Percentiles rank a stretch among this genome's conserved stretches.
Conservation (phyloP, 495 filamentous ascomycete species). For the Immersiella caudata region DNA sequence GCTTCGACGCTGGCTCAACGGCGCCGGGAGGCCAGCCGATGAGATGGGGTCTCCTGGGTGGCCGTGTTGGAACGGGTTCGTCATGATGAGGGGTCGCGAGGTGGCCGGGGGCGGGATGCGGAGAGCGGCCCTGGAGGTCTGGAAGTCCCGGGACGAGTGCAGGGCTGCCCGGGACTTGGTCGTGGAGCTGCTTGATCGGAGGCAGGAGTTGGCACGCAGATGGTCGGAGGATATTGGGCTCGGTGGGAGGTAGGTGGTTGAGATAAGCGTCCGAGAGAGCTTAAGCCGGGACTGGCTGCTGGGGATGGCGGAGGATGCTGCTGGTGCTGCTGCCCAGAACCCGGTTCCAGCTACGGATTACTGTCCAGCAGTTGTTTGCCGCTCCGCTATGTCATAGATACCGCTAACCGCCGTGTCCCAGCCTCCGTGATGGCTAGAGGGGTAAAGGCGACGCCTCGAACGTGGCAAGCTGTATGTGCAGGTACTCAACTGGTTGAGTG, state of each 20-base stretch:
- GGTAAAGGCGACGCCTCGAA: background rate
- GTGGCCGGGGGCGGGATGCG: constrained; percentile 15
- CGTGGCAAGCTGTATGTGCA: constrained; percentile 10
- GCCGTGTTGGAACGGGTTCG: constrained; percentile 38
- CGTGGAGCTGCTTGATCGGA: background rate
- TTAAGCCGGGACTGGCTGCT: background rate
- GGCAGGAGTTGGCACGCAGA: background rate
- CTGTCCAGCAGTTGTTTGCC: background rate
- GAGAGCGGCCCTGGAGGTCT: constrained; percentile 3
- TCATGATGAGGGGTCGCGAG: constrained; percentile 35
- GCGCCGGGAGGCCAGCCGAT: constrained; percentile 25
- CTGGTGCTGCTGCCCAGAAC: background rate
- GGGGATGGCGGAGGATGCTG: background rate
- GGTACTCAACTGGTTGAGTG: constrained; percentile 1
- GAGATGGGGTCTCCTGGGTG: constrained; percentile 26
- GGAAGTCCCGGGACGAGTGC: constrained; percentile 28
- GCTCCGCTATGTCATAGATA: constrained; percentile 27
- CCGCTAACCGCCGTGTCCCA: constrained; percentile 17
- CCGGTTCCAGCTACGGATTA: background rate
- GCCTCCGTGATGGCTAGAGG: background rate
- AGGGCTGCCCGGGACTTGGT: constrained; percentile 26
- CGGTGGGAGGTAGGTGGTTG: constrained; percentile 7
- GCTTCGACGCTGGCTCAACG: constrained; percentile 42
- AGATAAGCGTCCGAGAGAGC: constrained; percentile 21
- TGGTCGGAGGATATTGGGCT: constrained; percentile 4